Conservation (phyloP, 257 asterid genomes). For the Solanum sitiens region DNA sequence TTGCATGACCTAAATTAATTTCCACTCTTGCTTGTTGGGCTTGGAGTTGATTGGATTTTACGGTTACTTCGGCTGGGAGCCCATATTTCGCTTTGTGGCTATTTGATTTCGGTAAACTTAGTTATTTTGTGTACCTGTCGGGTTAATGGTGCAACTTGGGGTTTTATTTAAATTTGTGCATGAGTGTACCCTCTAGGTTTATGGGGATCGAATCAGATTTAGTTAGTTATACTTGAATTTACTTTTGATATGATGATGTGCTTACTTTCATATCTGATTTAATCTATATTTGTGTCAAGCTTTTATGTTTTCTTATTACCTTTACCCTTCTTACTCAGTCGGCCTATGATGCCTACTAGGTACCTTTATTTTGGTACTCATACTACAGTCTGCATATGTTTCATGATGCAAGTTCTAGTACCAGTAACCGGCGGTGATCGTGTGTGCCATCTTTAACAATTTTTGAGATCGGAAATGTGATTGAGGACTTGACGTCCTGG, state of each 20-base stretch:
- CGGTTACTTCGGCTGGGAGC: too few species aligned
- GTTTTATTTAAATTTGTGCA: too few species aligned
- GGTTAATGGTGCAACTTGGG: background rate
- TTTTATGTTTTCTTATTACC: background rate
- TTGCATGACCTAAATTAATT: too few species aligned
- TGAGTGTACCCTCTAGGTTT: background rate
- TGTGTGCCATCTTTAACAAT: too few species aligned
- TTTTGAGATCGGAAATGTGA: too few species aligned
- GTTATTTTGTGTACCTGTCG: too few species aligned
- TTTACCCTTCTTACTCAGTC: background rate
- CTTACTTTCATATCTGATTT: background rate
- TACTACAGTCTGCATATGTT: background rate
- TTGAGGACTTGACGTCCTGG: background rate
- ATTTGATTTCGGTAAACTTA: too few species aligned
- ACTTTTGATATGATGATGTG: background rate
- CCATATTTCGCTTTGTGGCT: too few species aligned
- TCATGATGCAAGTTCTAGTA: too few species aligned
- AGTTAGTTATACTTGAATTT: background rate
- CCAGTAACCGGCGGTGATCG: background rate
- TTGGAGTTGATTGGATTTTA: too few species aligned
- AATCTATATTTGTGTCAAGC: background rate
- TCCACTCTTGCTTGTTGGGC: too few species aligned
- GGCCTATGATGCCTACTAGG: background rate
- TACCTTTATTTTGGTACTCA: background rate
- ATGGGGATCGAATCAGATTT: background rate